These are phyloP conservation scores for Coprinopsis cinerea DNA, from an alignment of 768 basidiomycete genomes.

Conservation along the genomic window DNA sequence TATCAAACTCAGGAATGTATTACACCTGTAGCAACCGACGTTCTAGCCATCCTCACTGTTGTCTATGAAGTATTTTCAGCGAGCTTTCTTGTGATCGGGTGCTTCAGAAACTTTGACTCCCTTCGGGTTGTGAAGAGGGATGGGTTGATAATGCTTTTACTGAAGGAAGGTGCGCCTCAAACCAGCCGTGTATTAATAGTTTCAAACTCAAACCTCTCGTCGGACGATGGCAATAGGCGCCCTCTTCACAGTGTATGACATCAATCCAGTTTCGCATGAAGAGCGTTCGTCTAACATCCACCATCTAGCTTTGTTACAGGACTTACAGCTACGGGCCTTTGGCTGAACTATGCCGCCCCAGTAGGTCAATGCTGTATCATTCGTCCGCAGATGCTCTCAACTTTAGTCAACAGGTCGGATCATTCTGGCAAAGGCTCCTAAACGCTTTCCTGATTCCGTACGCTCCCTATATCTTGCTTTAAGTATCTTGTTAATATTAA, in stretches of 20 bases:
- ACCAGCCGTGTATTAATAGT: too few relatives aligned
- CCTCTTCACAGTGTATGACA: background rate
- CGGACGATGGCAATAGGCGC: slow-evolving; percentile 1
- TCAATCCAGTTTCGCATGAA: background rate
- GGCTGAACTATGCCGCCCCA: too few relatives aligned
- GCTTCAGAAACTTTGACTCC: background rate
- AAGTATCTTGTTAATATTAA: background rate
- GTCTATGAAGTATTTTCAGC: slow-evolving; percentile 7
- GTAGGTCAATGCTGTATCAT: too few relatives aligned
- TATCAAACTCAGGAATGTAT: background rate
- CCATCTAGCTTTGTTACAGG: background rate
- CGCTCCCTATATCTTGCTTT: background rate
- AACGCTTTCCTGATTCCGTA: slow-evolving; percentile 6
- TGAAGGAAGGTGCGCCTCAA: slow-evolving; percentile 5
- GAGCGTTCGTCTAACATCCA: background rate
- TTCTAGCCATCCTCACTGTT: background rate
- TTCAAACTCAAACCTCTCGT: too few relatives aligned
- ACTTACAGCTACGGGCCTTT: background rate
- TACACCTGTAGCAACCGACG: background rate
- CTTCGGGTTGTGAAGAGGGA: background rate
- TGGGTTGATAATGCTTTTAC: background rate
- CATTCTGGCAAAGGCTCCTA: slow-evolving; percentile 6
- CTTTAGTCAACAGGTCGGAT: background rate
- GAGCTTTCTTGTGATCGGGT: background rate
- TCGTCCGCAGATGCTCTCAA: background rate